Evolutionary conservation across 1,139 yeast species (phyloP), one percentile per base, ranked within the genome.

Genomic region (Yamadazyma triangularis): DNA sequence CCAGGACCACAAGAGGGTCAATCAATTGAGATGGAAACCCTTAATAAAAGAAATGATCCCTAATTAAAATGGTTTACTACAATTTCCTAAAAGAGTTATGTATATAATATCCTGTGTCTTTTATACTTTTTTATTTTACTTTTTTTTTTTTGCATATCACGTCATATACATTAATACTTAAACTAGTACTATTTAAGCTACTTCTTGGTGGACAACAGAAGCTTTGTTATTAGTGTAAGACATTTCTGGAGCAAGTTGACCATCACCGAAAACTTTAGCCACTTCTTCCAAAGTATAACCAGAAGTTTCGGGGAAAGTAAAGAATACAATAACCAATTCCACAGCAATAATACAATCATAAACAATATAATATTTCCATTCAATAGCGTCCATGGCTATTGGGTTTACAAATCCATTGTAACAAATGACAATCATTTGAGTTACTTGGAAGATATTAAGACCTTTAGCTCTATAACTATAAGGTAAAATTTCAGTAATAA

Each of bases 341-440:
- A 57, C 60, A 3, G 53, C 60, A 26, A 65, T 38, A 23, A 60
- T 43, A 47, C 65, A 60, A 39, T 68, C 56, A 47, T 46, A 74
- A 3, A 76, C 77, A 41, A 75, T 72, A 50, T 76, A 77, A 55
- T 73, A 76, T 45, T 71, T 73, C 80, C 80, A 75, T 22, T 60
- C 63, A 41, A 74, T 69, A 23, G 68, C 68, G 34, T 65, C 76
- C 73, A 77, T 65, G 14, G 32, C 82, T 47, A 76, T 64, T 6
- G 79, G 73, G 45, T 73, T 73, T 30, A 73, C 77, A 47, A 64
- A 75, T 23, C 73, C 54, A 27, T 53, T 53, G 34, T 43, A 52
- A 20, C 50, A 24, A 24, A 45, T 32, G 11, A 42, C 39, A 16
- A 47, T 13, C 30, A 55, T 55, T 35, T 51, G 58, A 16, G 56